Conservation (phyloP, 2,329 filamentous ascomycete genomes). For the Aspergillus ruber region DNA sequence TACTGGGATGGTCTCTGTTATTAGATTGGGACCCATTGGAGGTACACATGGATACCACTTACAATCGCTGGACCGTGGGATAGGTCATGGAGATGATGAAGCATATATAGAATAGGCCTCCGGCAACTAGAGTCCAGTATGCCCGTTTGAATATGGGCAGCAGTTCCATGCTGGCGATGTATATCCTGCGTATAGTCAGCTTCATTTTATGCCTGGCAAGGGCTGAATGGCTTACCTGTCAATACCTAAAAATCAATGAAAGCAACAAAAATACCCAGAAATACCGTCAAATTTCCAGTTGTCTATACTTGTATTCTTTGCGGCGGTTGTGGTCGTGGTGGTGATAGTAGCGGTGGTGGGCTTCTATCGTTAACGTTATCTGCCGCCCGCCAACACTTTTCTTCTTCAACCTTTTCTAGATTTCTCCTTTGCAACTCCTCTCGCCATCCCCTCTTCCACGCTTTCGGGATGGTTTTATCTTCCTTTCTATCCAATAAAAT, state of each 20-base stretch:
- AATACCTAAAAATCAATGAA: neutral
- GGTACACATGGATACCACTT: constrained; percentile 30
- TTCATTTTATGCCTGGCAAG: neutral
- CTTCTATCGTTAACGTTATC: neutral
- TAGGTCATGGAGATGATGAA: constrained; percentile 61
- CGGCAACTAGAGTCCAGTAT: constrained; percentile 52
- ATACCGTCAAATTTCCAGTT: no score
- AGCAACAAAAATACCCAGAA: no score
- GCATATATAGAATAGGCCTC: constrained; percentile 59
- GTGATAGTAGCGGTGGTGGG: neutral
- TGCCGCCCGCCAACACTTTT: neutral
- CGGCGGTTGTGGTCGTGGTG: neutral
- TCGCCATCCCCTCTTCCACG: constrained; percentile 12
- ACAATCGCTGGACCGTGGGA: constrained; percentile 75
- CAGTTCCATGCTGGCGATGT: constrained; percentile 30
- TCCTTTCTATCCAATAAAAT: neutral
- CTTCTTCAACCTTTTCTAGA: constrained; percentile 10
- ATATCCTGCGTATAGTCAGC: neutral
- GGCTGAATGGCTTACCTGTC: neutral
- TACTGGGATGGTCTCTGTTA: constrained; percentile 43
- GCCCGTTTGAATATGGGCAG: constrained; percentile 46
- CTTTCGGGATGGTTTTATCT: constrained; percentile 11
- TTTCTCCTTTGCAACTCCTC: neutral
- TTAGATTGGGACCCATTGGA: neutral
- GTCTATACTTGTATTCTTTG: no score